Base-by-base conservation (phyloP, 352 stramenopile genomes). In the Globisporangium apiculatum region DNA sequence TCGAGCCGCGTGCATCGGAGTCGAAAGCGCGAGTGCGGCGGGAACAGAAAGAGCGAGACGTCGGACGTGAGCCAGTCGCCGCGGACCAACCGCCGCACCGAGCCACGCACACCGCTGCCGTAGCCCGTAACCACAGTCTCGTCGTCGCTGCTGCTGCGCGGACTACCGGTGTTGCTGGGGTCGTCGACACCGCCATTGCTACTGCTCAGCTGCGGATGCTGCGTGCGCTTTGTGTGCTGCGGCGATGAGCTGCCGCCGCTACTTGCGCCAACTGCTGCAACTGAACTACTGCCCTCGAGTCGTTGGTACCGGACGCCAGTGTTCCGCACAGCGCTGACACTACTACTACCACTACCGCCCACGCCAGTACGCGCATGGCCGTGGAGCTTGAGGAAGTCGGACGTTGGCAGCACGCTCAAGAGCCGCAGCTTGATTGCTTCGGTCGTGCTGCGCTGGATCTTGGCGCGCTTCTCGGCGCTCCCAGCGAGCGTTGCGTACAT, bases 21-120 rank as follows among this genome's bases (percentile, higher is more conserved):
- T 7, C 84, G 81, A 15, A 94, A 72, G 41, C 73, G 70, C 3
- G 79, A 91, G 47, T 94, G 69, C 0, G 72, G 78, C 40, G 79
- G 78, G 48, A 94, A 94, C 0, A 91, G 17, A 51, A 92, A 94
- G 12, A 91, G 56, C 3, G 84, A 92, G 0, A 91, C 77, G 51
- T 94, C 84, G 4, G 79, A 71, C 37, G 81, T 91, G 15, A 92
- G 73, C 81, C 83, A 94, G 42, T 84, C 66, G 0, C 83, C 76
- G 40, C 72, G 62, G 50, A 87, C 84, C 52, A 89, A 89, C 1
- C 75, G 66, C 11, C 71, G 68, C n/a, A 86, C 56, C 17, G 35
- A 50, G 7, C 45, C 53, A 12, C 46, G 43, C 18, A 53, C 37
- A 4, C 47, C 41, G 14, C 49, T 35, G 45, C 41, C 40, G 36